Base-by-base conservation (phyloP, 1,139 yeast species). In the Saccharomycopsis crataegensis region DNA sequence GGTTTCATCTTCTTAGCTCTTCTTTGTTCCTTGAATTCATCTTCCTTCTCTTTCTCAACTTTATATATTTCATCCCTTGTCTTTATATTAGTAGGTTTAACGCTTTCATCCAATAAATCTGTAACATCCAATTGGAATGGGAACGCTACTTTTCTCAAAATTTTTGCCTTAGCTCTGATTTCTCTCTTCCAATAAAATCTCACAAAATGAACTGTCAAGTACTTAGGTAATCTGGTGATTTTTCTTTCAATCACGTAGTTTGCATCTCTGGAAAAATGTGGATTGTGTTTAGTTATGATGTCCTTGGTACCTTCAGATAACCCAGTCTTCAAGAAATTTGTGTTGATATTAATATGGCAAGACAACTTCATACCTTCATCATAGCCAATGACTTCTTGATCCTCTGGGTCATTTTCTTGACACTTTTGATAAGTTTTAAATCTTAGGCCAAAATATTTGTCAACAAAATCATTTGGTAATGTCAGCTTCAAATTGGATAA, bases 171-270 rank as follows among this genome's bases (percentile, higher is more conserved):
- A 70, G 86, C 87, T 61, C 81, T 83, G 8, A 95, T 87, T 58
- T 93, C 96, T 64, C 93, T 79, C 67, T 94, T 87, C 99, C 99
- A 93, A 69, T 82, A 93, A 67, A 93, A 93, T 64, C 99, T 79
- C 61, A 93, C 94, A 69, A 87, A 93, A 67, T 93, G 96, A 50
- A 94, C 89, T 12, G 94, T 87, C 62, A 93, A 75, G 65, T 85
- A 86, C 65, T 87, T 86, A 57, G 99, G 99, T 60, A 94, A 74
- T 64, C 89, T 81, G 1, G 86, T 79, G 57, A 93, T 85, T 54
- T 78, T 80, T 64, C 85, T 85, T 32, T 77, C 72, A 50, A 87
- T 77, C 62, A 82, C 82, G 67, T 84, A 91, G 37, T 78, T 76
- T 12, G 96, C 82, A 65, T 90, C 79, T 43, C 83, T 72, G 52